Evolutionary conservation across 495 filamentous ascomycete species (phyloP), one percentile per base, ranked within the genome.

Genomic region (Aspergillus cristatus): DNA sequence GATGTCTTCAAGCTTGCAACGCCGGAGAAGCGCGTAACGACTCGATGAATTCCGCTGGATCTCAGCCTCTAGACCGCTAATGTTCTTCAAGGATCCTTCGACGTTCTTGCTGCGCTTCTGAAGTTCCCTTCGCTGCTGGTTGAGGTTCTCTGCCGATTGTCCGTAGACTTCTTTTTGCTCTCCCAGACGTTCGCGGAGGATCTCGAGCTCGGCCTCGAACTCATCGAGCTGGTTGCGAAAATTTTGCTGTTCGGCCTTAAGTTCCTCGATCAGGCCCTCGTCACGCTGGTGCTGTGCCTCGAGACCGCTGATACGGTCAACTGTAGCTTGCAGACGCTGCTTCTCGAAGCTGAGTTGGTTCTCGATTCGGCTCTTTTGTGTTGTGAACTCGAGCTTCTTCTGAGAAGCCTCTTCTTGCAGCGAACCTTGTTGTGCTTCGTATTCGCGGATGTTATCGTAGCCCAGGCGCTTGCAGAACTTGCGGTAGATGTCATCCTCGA

Each of bases 1-100:
- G 46, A 96, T 84, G 48, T 94, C 86, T 50, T 96, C 88, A 26
- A 99, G 75, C 60, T 91, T 90, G 69, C 91, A 97, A 39, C 84
- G 76, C 43, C 87, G 78, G 7, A 99, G 73, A 20, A 91, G 67
- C 34, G 78, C 75, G 54, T 95, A 94, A 48, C 89, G 79, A 36
- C 76, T 79, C 0, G 86, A 80, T 20, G 83, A 81, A 46, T 84
- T 84, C 37, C 81, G 79, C 58, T 94, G 86, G 26, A 93, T 77
- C 22, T 86, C 79, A 2, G 81, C 74, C 58, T 98, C 89, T 25
- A 93, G 64, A 6, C 65, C 76, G 37, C 79, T 74, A 38, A 97
- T 82, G 30, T 76, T 78, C 49, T 84, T 91, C 28, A 82, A 58
- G 18, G 81, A 78, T n/a, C 61, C 69, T 35, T 97, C 90, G 26